Conservation (phyloP, 805 yeast species). For the Clavispora vitiphila region DNA sequence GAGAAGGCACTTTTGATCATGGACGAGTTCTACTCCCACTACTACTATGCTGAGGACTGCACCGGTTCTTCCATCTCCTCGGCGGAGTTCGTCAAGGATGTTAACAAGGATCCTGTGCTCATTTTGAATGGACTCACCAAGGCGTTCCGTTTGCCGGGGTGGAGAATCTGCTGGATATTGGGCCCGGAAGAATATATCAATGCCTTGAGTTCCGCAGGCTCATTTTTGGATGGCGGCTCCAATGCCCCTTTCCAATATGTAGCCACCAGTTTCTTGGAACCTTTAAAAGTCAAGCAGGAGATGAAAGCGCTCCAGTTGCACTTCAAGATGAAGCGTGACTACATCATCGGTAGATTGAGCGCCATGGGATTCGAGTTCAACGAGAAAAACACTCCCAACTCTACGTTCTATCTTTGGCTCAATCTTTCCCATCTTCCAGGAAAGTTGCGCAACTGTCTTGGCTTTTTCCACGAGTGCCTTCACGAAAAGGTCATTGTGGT, state of each 20-base stretch:
- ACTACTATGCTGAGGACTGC: slow-evolving; percentile 51
- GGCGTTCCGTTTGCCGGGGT: slow-evolving; percentile 58
- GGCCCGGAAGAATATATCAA: slow-evolving; percentile 58
- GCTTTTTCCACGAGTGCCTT: slow-evolving; percentile 59
- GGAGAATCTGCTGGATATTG: slow-evolving; percentile 60
- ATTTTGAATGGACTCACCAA: slow-evolving; percentile 58
- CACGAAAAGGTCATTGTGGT: slow-evolving; percentile 57
- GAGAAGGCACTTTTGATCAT: slow-evolving; percentile 51
- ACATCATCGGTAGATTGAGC: slow-evolving; percentile 42
- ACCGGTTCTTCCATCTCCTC: slow-evolving; percentile 48
- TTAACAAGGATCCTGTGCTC: slow-evolving; percentile 53
- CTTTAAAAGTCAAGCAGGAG: slow-evolving; percentile 43
- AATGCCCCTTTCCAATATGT: slow-evolving; percentile 60
- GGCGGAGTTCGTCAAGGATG: slow-evolving; percentile 49
- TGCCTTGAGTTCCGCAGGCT: slow-evolving; percentile 54
- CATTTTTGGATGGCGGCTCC: slow-evolving; percentile 57
- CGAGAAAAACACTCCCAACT: slow-evolving; percentile 43
- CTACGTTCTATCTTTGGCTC: slow-evolving; percentile 58
- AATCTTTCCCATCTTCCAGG: slow-evolving; percentile 52
- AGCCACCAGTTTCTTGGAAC: slow-evolving; percentile 50
- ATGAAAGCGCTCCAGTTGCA: slow-evolving; percentile 56
- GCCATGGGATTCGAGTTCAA: slow-evolving; percentile 52
- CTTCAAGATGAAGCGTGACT: slow-evolving; percentile 54
- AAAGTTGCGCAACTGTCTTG: slow-evolving; percentile 51
- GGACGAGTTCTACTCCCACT: slow-evolving; percentile 62